A percentile compares a stretch with the other conserved stretches of the same genome.
Evolutionary conservation across 352 stramenopile species (phyloP).

Genomic region (Pythium rishiriense): DNA sequence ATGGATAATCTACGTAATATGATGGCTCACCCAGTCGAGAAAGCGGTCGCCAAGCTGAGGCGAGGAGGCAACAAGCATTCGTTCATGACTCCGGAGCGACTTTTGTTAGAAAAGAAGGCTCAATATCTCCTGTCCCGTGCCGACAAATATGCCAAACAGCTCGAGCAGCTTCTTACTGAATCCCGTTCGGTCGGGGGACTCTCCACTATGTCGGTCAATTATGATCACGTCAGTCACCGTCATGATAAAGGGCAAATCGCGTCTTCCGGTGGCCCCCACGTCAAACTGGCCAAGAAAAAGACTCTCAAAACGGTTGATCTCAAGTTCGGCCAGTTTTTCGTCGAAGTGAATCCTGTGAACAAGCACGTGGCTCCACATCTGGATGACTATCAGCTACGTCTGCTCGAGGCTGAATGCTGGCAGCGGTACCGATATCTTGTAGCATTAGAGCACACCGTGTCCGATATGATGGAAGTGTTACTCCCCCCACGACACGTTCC

Average conservation of each 20-base stretch:
- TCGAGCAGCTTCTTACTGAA: background rate
- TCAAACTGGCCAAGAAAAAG: constrained; percentile 19
- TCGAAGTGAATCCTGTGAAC: constrained; percentile 57
- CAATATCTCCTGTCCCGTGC: constrained; percentile 54
- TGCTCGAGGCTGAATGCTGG: constrained; percentile 61
- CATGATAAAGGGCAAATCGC: constrained; percentile 2
- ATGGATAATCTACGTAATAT: constrained; percentile 30
- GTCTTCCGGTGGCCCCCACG: background rate
- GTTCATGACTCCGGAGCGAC: constrained; percentile 38
- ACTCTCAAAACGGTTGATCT: constrained; percentile 29
- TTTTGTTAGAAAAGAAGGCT: constrained; percentile 65
- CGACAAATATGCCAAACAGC: constrained; percentile 38
- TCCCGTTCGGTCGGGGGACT: background rate
- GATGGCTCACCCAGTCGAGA: constrained; percentile 25
- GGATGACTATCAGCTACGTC: constrained; percentile 37
- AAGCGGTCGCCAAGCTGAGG: background rate
- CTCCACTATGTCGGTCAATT: constrained; percentile 10
- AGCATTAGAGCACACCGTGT: constrained; percentile 32
- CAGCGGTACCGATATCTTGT: constrained; percentile 41
- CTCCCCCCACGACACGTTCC: constrained; percentile 6
- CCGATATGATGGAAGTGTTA: constrained; percentile 39
- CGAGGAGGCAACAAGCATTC: background rate
- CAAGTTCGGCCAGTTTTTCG: constrained; percentile 46
- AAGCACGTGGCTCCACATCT: constrained; percentile 45
- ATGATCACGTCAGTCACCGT: background rate